These are phyloP conservation scores for Aspergillus sp. DNA, from an alignment of 2,329 filamentous ascomycete genomes.

Conservation along the genomic window DNA sequence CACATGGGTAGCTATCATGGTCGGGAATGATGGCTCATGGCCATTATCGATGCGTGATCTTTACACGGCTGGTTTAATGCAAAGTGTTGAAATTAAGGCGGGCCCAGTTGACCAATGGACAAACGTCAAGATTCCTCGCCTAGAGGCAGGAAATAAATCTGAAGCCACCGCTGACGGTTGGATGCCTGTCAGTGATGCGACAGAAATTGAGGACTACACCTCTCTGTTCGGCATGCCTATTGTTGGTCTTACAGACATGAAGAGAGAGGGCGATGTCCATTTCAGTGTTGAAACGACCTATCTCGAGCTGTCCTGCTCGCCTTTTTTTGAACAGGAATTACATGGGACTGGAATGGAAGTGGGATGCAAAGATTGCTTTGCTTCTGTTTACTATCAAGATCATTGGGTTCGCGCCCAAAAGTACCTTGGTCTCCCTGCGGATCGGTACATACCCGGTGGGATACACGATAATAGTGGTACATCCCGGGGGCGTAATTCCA, in stretches of 20 bases:
- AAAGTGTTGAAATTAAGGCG: constrained; percentile 1
- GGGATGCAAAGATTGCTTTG: constrained; percentile 2
- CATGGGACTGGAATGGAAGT: background rate
- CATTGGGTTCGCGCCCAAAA: background rate
- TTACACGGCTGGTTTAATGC: constrained; percentile 7
- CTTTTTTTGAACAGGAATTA: background rate
- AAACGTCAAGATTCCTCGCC: constrained; percentile 9
- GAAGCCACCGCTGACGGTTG: background rate
- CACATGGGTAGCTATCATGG: background rate
- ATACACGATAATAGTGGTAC: too few relatives aligned
- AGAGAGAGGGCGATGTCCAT: background rate
- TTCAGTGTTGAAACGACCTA: constrained; percentile 8
- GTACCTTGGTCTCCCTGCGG: constrained; percentile 3
- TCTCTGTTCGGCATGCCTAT: constrained; percentile 8
- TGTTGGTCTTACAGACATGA: background rate
- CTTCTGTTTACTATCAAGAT: background rate
- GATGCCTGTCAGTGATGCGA: background rate
- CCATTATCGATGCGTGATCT: constrained; percentile 10
- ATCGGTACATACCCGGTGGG: background rate
- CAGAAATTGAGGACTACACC: background rate
- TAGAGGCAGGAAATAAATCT: constrained; percentile 1
- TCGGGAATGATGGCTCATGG: constrained; percentile 5
- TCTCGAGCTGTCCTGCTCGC: background rate
- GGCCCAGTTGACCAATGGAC: constrained; percentile 8
- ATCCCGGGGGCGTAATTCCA: background rate